Evolutionary conservation across 805 yeast species (phyloP).

Genomic region (Yarrowia sp.): DNA sequence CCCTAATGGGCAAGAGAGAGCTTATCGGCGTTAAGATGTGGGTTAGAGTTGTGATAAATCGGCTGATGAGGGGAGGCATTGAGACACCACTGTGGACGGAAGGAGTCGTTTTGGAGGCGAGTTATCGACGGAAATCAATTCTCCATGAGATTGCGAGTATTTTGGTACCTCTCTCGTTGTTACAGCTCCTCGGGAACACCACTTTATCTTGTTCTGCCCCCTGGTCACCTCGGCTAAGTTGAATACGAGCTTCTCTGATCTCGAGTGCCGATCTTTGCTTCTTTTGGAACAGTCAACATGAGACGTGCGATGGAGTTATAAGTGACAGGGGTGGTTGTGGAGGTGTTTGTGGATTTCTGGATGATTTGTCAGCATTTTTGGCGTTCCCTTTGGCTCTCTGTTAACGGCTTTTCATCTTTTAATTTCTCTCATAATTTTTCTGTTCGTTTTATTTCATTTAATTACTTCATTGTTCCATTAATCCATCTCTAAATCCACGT

Average conservation of each 20-base stretch:
- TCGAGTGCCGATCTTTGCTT: neutral
- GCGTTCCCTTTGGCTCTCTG: too few relatives aligned
- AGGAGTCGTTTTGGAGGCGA: neutral
- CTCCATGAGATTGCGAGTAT: too few relatives aligned
- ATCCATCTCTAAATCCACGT: too few relatives aligned
- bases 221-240: constrained; percentile 17
- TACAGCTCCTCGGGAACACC: too few relatives aligned
- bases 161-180: too few relatives aligned
- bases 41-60: neutral
- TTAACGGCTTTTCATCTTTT: too few relatives aligned
- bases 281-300: constrained; percentile 14
- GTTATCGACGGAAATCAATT: neutral
- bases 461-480: too few relatives aligned
- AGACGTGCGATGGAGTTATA: neutral
- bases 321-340: too few relatives aligned
- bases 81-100: neutral
- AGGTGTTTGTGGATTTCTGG: rapidly evolving
- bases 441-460: too few relatives aligned
- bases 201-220: too few relatives aligned
- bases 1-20: constrained; percentile 6
- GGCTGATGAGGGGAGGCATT: neutral
- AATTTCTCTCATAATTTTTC: too few relatives aligned
- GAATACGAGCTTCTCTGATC: constrained; percentile 10
- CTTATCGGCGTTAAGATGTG: constrained; percentile 10
- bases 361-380: too few relatives aligned